Conservation (phyloP, 2,329 filamentous ascomycete species). For the Aspergillus sp. region DNA sequence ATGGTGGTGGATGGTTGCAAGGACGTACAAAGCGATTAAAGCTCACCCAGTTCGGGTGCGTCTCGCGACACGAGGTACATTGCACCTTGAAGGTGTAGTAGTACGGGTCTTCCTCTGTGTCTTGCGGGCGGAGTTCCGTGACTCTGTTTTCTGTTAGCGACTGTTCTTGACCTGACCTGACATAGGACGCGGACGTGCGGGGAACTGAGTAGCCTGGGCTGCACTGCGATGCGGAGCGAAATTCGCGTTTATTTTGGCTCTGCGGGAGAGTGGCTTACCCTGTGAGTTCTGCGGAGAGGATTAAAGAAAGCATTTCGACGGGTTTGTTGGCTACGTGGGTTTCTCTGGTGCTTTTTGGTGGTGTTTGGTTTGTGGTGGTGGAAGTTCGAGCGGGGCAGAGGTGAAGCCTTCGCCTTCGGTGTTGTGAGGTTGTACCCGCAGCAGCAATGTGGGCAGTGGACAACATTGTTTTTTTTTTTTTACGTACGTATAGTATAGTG, state of each 20-base stretch:
- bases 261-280: constrained; percentile 30
- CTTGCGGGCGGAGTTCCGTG: constrained; percentile 81
- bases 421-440: neutral
- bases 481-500: neutral
- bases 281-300: constrained; percentile 38
- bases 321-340: neutral
- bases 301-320: constrained; percentile 40
- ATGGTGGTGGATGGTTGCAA: neutral
- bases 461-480: neutral
- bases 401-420: constrained; percentile 7
- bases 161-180: too few species aligned
- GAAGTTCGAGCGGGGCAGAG: constrained; percentile 15
- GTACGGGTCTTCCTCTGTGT: constrained; percentile 79
- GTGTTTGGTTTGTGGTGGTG: neutral
- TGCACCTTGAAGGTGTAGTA: constrained; percentile 98
- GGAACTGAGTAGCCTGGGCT: constrained; percentile 5
- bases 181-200: constrained; percentile 14
- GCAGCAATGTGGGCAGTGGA: neutral
- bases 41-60: constrained; percentile 80
- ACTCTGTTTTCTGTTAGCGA: constrained; percentile 60
- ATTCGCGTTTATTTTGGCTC: neutral
- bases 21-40: constrained; percentile 80
- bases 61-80: constrained; percentile 95
- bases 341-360: neutral
- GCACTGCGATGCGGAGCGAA: neutral